A percentile compares a stretch with the other conserved stretches of the same genome.
Conservation (phyloP, 176 grass and related monocot genomes). For the Poa pratensis region DNA sequence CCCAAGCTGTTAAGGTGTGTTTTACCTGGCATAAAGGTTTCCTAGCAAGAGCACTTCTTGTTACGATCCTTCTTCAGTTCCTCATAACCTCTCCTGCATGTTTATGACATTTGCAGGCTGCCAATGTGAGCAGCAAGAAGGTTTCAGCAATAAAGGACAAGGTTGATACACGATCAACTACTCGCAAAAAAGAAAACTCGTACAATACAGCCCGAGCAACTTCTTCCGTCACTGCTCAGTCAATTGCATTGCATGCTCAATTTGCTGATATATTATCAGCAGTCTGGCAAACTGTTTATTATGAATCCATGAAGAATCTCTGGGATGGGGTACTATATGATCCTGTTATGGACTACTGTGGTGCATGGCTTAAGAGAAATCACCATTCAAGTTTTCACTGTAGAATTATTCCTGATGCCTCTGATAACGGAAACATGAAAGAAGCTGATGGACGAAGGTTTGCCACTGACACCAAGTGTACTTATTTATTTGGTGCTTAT, state of each 20-base stretch:
- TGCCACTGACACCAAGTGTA: not conserved
- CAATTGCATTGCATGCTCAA: slow-evolving; percentile 35
- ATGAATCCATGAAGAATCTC: slow-evolving; percentile 79
- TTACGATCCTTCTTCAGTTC: slow-evolving; percentile 8
- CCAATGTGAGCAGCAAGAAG: slow-evolving; percentile 48
- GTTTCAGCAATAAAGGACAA: slow-evolving; percentile 35
- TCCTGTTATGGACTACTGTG: slow-evolving; percentile 67
- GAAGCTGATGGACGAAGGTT: slow-evolving; percentile 51
- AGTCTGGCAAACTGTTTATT: slow-evolving; percentile 61
- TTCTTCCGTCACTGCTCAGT: slow-evolving; percentile 33
- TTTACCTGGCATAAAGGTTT: slow-evolving; percentile 26
- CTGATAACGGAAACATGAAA: slow-evolving; percentile 41
- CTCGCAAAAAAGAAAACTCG: slow-evolving; percentile 38
- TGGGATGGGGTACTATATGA: slow-evolving; percentile 71
- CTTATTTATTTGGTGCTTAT: slow-evolving; percentile 30
- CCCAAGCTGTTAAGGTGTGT: slow-evolving; percentile 57
- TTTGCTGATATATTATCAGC: slow-evolving; percentile 61
- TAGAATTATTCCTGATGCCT: slow-evolving; percentile 34
- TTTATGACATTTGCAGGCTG: slow-evolving; percentile 39
- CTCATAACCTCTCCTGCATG: slow-evolving; percentile 15
- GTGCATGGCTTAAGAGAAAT: slow-evolving; percentile 70
- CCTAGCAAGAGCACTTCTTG: not conserved
- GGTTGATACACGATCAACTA: slow-evolving; percentile 20
- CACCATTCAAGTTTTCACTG: slow-evolving; percentile 22
- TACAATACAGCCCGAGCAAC: slow-evolving; percentile 16